A percentile compares a stretch with the other conserved stretches of the same genome.
Evolutionary conservation across 345 rosid species (phyloP).

Genomic region (Passiflora organensis): DNA sequence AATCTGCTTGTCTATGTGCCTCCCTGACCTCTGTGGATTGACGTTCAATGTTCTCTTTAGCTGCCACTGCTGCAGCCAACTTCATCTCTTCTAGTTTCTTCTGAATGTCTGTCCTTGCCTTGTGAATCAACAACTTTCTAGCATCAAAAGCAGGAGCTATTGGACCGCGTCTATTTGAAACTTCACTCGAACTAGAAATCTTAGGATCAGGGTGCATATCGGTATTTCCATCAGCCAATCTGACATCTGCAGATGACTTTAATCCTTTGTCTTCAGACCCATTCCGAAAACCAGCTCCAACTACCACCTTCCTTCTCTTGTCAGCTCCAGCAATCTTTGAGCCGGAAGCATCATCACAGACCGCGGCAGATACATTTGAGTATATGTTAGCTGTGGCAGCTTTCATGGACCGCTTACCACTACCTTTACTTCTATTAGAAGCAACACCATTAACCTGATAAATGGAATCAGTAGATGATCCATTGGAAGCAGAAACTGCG

Average conservation of each 20-base stretch:
- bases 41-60: conserved; percentile 27
- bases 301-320: conserved; percentile 69
- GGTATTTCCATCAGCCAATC: conserved; percentile 29
- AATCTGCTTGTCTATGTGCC: conserved; percentile 18
- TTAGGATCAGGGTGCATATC: conserved; percentile 39
- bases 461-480: conserved; percentile 45
- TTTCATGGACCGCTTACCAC: conserved; percentile 44
- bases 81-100: conserved; percentile 58
- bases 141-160: conserved; percentile 68
- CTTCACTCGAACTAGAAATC: conserved; percentile 39
- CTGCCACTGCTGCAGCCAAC: conserved; percentile 45
- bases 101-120: conserved; percentile 61
- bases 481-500: conserved; percentile 49
- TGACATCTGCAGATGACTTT: conserved; percentile 38
- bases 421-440: conserved; percentile 37
- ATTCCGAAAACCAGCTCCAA: conserved; percentile 41
- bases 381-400: conserved; percentile 22
- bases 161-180: conserved; percentile 43
- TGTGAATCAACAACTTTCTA: conserved; percentile 70
- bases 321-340: conserved; percentile 47
- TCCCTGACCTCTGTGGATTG: conserved; percentile 31
- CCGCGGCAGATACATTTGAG: conserved; percentile 23
- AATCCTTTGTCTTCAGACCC: conserved; percentile 48
- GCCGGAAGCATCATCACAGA: conserved; percentile 31
- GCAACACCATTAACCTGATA: conserved; percentile 49